Percentiles rank a stretch among this genome's conserved stretches.
Conservation (phyloP, 129 eudicot species). For the Pseudognaphalium luteoalbum region DNA sequence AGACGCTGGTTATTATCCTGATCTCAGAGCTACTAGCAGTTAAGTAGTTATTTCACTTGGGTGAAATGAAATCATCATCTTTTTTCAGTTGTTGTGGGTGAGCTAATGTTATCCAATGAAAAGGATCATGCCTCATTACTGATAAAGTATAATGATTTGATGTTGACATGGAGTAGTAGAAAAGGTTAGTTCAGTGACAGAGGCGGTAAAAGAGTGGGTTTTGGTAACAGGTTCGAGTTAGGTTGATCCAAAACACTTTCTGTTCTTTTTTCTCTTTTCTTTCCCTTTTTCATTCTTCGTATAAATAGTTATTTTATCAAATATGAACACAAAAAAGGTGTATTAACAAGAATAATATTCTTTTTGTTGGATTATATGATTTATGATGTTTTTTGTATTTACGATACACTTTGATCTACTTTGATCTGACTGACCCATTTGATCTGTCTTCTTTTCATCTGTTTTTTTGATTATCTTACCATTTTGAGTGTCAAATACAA, state of each 20-base stretch:
- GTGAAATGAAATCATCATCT: background rate
- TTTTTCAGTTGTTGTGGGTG: slow-evolving; percentile 1
- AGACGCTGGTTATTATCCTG: slow-evolving; percentile 51
- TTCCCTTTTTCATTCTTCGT: background rate
- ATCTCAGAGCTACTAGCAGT: slow-evolving; percentile 39
- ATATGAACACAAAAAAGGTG: background rate
- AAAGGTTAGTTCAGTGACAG: slow-evolving; percentile 17
- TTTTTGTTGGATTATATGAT: background rate
- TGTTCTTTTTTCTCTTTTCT: background rate
- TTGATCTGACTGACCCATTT: background rate
- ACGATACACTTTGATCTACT: background rate
- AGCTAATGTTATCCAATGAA: background rate
- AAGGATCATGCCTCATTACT: background rate
- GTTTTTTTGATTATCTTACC: background rate
- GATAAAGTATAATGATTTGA: slow-evolving; percentile 8
- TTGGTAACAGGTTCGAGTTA: background rate
- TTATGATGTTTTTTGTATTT: background rate
- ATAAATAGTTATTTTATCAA: background rate
- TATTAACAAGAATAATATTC: no score
- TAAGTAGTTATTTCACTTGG: slow-evolving; percentile 16
- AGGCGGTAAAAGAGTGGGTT: background rate
- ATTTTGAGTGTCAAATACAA: background rate
- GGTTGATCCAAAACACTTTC: background rate
- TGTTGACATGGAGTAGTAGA: background rate
- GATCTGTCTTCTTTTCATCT: background rate